Evolutionary conservation across 2,329 filamentous ascomycete genomes (phyloP).

Genomic region (Pseudovirgaria hyperparasitica): DNA sequence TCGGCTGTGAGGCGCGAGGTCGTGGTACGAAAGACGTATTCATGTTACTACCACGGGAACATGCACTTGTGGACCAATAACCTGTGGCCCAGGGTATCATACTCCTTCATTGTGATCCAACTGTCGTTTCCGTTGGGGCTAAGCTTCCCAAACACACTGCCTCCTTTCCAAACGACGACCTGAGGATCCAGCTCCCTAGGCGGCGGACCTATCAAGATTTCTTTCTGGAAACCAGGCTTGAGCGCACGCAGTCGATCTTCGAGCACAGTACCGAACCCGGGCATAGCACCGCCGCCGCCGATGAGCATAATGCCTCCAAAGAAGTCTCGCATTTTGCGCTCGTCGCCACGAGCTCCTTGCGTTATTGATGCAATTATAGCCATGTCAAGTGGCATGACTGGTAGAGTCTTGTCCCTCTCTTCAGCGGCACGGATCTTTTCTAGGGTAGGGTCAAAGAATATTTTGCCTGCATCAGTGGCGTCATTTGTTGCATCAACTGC

Average conservation of each 20-base stretch:
- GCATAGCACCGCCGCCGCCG: constrained; percentile 28
- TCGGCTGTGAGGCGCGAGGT: background rate
- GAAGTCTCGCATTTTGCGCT: constrained; percentile 86
- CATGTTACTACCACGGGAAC: constrained; percentile 23
- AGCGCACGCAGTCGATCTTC: constrained; percentile 68
- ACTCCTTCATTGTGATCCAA: constrained; percentile 83
- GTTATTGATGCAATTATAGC: constrained; percentile 84
- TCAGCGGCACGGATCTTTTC: constrained; percentile 41
- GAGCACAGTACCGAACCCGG: constrained; percentile 66
- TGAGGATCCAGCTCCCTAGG: constrained; percentile 92
- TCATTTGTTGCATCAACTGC: constrained; percentile 36
- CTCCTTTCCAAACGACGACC: constrained; percentile 97
- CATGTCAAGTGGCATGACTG: constrained; percentile 70
- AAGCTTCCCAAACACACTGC: constrained; percentile 87
- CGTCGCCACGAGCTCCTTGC: constrained; percentile 75
- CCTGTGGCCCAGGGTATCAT: constrained; percentile 70
- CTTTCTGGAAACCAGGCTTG: constrained; percentile 48
- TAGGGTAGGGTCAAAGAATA: constrained; percentile 31
- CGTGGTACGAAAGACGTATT: constrained; percentile 2
- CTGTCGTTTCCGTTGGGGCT: constrained; percentile 71
- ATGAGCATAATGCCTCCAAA: constrained; percentile 30
- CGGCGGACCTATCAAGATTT: constrained; percentile 53
- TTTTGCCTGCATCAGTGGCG: constrained; percentile 20
- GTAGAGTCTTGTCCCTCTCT: constrained; percentile 69
- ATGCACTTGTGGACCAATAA: constrained; percentile 46